phyloP scores from a whole-genome alignment of 805 yeast genomes.

The Candida mattraensis region DNA sequence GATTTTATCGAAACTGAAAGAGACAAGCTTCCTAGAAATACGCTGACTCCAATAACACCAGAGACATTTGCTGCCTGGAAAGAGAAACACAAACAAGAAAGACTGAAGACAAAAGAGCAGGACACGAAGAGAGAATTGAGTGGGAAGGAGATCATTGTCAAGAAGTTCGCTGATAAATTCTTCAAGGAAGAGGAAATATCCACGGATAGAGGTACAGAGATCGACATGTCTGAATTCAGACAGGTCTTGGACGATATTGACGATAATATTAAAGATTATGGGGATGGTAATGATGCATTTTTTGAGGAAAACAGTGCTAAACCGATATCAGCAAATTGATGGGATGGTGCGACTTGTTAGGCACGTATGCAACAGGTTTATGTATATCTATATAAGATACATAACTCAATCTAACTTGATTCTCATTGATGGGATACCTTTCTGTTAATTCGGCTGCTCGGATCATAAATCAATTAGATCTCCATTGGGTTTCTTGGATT shows the following conservation, averaged over 20 bases:
- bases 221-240: slow-evolving; percentile 60
- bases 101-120: slow-evolving; percentile 39
- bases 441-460: too few species aligned
- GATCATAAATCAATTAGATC: slow-evolving; percentile 1
- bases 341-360: too few species aligned
- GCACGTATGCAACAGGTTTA: too few species aligned
- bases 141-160: slow-evolving; percentile 69
- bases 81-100: slow-evolving; percentile 59
- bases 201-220: slow-evolving; percentile 46
- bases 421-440: too few species aligned
- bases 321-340: too few species aligned
- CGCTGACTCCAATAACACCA: slow-evolving; percentile 82
- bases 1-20: slow-evolving; percentile 95
- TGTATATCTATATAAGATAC: too few species aligned
- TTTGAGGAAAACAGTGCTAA: slow-evolving; percentile 29
- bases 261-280: slow-evolving; percentile 64
- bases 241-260: slow-evolving; percentile 56
- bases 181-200: slow-evolving; percentile 52
- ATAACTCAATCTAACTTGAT: too few species aligned
- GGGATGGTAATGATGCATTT: slow-evolving; percentile 56
- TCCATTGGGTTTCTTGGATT: background rate
- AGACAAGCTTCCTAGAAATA: slow-evolving; percentile 69
- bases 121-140: slow-evolving; percentile 51
- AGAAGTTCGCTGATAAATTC: slow-evolving; percentile 56
- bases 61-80: slow-evolving; percentile 86